Percentiles rank a stretch among this genome's conserved stretches.
Conservation (phyloP, 768 basidiomycete genomes). For the Coprinopsis marcescibilis region DNA sequence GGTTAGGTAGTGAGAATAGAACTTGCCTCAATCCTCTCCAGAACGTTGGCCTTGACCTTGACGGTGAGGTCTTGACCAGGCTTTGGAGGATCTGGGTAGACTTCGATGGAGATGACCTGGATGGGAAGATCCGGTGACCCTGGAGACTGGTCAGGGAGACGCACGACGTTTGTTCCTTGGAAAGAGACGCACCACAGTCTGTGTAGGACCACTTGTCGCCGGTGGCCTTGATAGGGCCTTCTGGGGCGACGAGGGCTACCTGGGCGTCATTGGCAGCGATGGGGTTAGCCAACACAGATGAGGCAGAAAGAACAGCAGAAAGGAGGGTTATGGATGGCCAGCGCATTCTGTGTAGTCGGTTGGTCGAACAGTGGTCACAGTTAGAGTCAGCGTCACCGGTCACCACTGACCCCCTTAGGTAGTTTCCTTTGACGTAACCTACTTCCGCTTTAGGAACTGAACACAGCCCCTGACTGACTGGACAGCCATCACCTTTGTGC, state of each 20-base stretch:
- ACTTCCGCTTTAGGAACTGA: background rate
- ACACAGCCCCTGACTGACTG: background rate
- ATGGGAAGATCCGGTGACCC: constrained; percentile 42
- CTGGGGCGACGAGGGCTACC: constrained; percentile 18
- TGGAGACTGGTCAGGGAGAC: constrained; percentile 23
- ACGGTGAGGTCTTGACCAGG: constrained; percentile 90
- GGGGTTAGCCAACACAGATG: constrained; percentile 13
- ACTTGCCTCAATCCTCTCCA: constrained; percentile 66
- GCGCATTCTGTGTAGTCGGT: constrained; percentile 9
- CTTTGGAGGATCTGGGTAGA: constrained; percentile 84
- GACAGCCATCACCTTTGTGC: background rate
- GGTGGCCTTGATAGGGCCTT: constrained; percentile 21
- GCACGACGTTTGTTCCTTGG: background rate
- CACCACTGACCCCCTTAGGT: too few species aligned
- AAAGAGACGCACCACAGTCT: constrained; percentile 62
- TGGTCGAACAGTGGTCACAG: constrained; percentile 5
- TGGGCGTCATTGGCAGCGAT: constrained; percentile 3
- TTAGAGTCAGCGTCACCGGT: background rate
- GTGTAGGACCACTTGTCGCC: constrained; percentile 57
- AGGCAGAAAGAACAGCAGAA: background rate
- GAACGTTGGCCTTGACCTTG: constrained; percentile 58
- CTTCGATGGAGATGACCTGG: constrained; percentile 61
- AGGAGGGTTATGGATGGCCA: background rate
- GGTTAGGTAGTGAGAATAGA: constrained; percentile 10
- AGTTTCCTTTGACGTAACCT: background rate